Conservation (phyloP, 176 grass and related monocot species). For the Dendrocalamus sinicus region DNA sequence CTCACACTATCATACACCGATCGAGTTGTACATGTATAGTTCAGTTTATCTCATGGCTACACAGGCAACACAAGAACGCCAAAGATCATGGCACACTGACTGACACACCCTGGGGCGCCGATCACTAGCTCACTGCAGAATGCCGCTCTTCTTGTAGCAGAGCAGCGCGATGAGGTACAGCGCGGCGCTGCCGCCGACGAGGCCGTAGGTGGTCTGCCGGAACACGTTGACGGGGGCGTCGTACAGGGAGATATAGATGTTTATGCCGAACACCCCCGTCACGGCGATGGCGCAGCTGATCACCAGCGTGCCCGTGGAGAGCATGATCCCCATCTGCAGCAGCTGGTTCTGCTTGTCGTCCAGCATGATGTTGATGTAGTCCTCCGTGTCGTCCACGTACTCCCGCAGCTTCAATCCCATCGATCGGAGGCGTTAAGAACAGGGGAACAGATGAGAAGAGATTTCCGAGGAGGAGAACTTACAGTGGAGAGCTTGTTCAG, state of each 20-base stretch:
- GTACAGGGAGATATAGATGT: constrained; percentile 62
- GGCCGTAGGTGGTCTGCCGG: constrained; percentile 46
- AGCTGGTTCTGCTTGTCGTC: constrained; percentile 88
- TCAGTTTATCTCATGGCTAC: neutral
- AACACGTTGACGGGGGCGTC: constrained; percentile 17
- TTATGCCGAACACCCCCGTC: constrained; percentile 58
- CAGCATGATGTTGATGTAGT: constrained; percentile 88
- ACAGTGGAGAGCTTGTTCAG: constrained; percentile 63
- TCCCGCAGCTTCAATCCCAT: constrained; percentile 22
- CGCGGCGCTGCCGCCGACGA: constrained; percentile 42
- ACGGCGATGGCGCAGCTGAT: constrained; percentile 46
- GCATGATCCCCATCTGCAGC: constrained; percentile 79
- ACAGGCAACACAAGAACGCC: neutral
- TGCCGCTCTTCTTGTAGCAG: constrained; percentile 51
- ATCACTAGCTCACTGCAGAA: constrained; percentile 48
- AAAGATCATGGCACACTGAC: neutral
- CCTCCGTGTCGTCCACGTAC: constrained; percentile 81
- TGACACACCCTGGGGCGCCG: no score
- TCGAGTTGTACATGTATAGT: no score
- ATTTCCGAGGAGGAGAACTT: neutral
- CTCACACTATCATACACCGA: no score
- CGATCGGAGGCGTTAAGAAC: no score
- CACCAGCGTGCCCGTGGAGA: constrained; percentile 63
- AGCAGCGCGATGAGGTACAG: constrained; percentile 54
- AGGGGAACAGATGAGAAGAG: neutral